Percentiles rank a stretch among this genome's conserved stretches.
phyloP scores from a whole-genome alignment of 257 asterid species.

The Plectranthus barbatus region DNA sequence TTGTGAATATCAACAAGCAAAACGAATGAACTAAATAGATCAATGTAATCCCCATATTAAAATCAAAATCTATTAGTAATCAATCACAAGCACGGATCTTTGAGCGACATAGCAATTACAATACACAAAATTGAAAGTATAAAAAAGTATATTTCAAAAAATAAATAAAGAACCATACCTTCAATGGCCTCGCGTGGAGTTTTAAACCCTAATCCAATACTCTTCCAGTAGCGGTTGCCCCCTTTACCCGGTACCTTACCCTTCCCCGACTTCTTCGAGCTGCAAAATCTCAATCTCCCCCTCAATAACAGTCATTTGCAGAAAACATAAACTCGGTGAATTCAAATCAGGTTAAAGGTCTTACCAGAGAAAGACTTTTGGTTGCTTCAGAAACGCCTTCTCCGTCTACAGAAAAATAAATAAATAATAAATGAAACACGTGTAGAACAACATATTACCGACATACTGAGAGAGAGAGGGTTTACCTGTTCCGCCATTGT shows the following conservation, averaged over 20 bases:
- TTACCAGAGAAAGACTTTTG: slow-evolving; percentile 28
- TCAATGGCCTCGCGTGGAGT: slow-evolving; percentile 38
- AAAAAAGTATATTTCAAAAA: not conserved
- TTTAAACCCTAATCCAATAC: slow-evolving; percentile 36
- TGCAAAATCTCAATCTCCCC: not conserved
- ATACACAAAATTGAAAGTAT: not conserved
- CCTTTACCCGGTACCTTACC: slow-evolving; percentile 46
- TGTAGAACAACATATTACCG: not conserved
- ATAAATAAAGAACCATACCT: not conserved
- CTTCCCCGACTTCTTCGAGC: slow-evolving; percentile 41
- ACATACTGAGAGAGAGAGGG: not conserved
- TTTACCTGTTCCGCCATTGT: slow-evolving; percentile 27
- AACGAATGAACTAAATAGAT: not conserved
- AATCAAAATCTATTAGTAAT: not conserved
- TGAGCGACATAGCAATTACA: not conserved
- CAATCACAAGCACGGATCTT: not conserved
- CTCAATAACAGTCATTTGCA: not conserved
- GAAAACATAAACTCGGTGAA: not conserved
- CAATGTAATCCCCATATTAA: not conserved
- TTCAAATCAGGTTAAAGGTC: not conserved
- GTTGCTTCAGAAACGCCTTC: slow-evolving; percentile 33
- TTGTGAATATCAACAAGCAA: not conserved
- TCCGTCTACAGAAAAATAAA: slow-evolving; percentile 16
- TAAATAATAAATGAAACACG: not conserved
- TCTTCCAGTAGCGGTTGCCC: slow-evolving; percentile 39